Base-by-base conservation (phyloP, 1,284 basidiomycete genomes). In the Pseudozyma pruni region DNA sequence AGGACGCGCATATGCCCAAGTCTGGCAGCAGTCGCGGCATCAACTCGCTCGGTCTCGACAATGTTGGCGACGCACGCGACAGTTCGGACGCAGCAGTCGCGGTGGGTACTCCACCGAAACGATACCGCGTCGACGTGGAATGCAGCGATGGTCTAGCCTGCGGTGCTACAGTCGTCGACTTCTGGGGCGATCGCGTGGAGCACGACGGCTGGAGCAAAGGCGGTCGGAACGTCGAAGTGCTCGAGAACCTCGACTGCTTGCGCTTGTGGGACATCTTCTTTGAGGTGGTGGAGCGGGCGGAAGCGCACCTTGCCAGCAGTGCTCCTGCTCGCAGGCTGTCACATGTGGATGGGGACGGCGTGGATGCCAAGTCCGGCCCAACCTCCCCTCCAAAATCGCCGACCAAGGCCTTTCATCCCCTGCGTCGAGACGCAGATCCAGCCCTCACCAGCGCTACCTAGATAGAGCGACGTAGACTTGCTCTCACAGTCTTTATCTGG, bases 91-190 rank as follows among this genome's bases (percentile, higher is more conserved):
- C 44, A 16, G 13, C 39, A 10, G 20, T 27, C 32, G 40, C n/a
- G n/a, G n/a, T 38, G 4, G 50, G 48, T 20, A 46, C 55, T 2
- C 51, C 61, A 14, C 72, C 69, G 11, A 67, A 69, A 40, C 60
- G 76, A 23, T 79, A 74, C 50, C 58, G 63, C 8, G 76, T 78
- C 8, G 56, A 72, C 22, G 70, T 79, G 0, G 76, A 79, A 34
- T 71, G 67, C 35, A 52, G 38, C 35, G 51, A 68, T 8, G 69
- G 71, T 19, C 62, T 71, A 1, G 67, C 71, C 3, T 58, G 61
- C 23, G 77, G 76, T 31, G 72, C 76, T 9, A 79, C 76, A 1
- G 72, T 79, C 7, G 76, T 79, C 25, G 77, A 78, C 56, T 78
- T 78, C 33, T 74, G 62, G 66, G 57, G 58, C 17, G 63, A 69